Evolutionary conservation across 2,329 filamentous ascomycete species (phyloP).

Genomic region (Fusarium circinatum): DNA sequence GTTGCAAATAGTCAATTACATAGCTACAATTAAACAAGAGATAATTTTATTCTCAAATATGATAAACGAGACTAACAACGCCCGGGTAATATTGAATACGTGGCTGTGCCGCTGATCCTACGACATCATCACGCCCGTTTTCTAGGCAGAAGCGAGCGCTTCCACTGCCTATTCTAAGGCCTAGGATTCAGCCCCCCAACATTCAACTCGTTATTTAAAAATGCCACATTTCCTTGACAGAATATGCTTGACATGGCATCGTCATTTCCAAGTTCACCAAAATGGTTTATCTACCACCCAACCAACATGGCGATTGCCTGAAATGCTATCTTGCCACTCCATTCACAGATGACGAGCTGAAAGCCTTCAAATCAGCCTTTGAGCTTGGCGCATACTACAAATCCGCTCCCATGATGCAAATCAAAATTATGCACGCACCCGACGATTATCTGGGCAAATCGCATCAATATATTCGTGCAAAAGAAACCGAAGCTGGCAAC

Average conservation of each 20-base stretch:
- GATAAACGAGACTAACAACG: neutral
- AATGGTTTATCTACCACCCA: neutral
- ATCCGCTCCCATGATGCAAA: neutral
- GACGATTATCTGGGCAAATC: neutral
- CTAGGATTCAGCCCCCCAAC: neutral
- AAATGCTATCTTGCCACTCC: neutral
- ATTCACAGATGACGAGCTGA: neutral
- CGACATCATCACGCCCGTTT: too few relatives aligned
- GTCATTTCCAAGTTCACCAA: fast-evolving
- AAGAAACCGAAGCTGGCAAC: slow-evolving; percentile 5
- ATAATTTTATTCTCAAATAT: neutral
- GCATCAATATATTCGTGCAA: neutral
- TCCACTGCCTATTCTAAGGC: neutral
- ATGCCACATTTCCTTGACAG: neutral
- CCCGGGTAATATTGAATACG: neutral
- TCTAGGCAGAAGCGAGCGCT: neutral
- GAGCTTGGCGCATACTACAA: neutral
- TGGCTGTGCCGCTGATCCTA: neutral
- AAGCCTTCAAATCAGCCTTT: neutral
- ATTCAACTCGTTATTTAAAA: neutral
- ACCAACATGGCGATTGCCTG: neutral
- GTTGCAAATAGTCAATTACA: neutral
- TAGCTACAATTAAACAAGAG: too few relatives aligned
- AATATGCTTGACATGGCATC: neutral
- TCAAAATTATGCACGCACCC: neutral